Evolutionary conservation across 2,329 filamentous ascomycete species (phyloP), one percentile per base, ranked within the genome.

Genomic region (Cryoendolithus antarcticus): DNA sequence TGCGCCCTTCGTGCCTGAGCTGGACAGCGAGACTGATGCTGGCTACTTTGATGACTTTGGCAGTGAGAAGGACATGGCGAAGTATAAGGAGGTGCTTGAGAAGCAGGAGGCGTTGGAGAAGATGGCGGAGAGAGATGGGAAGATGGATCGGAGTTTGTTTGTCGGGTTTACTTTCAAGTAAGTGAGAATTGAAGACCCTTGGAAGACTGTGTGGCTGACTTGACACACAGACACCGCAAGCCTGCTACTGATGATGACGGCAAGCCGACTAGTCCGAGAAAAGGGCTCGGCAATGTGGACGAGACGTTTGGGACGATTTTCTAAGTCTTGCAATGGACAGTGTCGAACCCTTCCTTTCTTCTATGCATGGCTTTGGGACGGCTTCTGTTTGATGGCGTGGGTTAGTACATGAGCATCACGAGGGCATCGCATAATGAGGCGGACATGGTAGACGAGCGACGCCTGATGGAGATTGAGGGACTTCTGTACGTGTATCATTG

Each of bases 11-110:
- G 89, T 98, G 24, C 91, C 91, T 3, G 91, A 98, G 65, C 77
- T 98, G 48, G 91, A 98, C 66, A 91, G 84, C 36, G 91, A 98
- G 67, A 96, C 91, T 0, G 91, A 98, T 59, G 91, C 91, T 1
- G 91, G 91, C 12, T 98, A 98, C 66, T 98, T 98, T 61, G 91
- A 98, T 56, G 91, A 98, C 62, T 98, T 98, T 59, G 82, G 79
- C 59, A 96, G 80, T 57, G 91, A 98, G 65, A 78, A 86, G 12
- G 91, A 98, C 61, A 98, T 98, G 91, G 91, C 91, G 58, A 98
- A 98, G 71, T 98, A 98, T 69, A 98, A 98, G 71, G 91, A 98
- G 64, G 91, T 98, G 46, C 86, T 96, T 59, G 91, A 98, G 53
- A 96, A 98, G 71, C 91, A 96, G 65, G 75, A 77, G 51, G 89